Conservation (phyloP, 2,329 filamentous ascomycete genomes). For the Aspergillus unguis region DNA sequence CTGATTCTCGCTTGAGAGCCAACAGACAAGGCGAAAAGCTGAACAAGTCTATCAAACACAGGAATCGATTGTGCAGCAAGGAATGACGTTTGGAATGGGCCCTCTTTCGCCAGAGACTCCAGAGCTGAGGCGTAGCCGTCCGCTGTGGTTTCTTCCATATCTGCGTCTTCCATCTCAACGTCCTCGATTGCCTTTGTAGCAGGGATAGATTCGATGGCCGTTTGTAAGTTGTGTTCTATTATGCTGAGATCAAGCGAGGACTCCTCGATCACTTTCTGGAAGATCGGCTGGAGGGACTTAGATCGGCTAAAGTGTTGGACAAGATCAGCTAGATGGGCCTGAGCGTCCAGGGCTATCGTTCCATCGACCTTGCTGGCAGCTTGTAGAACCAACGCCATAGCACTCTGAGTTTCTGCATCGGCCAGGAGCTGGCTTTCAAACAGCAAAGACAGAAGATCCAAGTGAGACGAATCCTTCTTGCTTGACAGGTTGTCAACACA, state of each 20-base stretch:
- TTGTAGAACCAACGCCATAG: conserved; percentile 33
- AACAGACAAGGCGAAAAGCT: conserved; percentile 35
- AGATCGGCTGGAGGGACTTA: conserved; percentile 58
- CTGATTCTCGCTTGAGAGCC: conserved; percentile 31
- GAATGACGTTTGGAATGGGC: conserved; percentile 35
- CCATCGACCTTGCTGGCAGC: conserved; percentile 41
- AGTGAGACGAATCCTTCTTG: conserved; percentile 37
- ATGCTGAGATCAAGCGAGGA: conserved; percentile 69
- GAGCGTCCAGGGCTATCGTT: conserved; percentile 44
- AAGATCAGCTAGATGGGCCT: conserved; percentile 62
- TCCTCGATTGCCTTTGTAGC: conserved; percentile 52
- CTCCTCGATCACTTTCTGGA: conserved; percentile 64
- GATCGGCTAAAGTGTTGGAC: conserved; percentile 65
- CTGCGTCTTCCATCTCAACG: conserved; percentile 48
- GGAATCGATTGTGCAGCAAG: conserved; percentile 32
- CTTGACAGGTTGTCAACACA: conserved; percentile 34
- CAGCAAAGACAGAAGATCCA: conserved; percentile 46
- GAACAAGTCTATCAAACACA: conserved; percentile 38
- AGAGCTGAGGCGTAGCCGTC: conserved; percentile 33
- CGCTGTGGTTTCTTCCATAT: conserved; percentile 21
- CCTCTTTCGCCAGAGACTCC: conserved; percentile 30
- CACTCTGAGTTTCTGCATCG: conserved; percentile 28
- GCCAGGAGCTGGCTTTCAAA: conserved; percentile 33
- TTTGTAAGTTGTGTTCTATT: conserved; percentile 70
- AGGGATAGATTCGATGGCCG: conserved; percentile 60